These are phyloP conservation scores for Cryptococcus sp. DNA, from an alignment of 1,284 basidiomycete species.

Conservation along the genomic window DNA sequence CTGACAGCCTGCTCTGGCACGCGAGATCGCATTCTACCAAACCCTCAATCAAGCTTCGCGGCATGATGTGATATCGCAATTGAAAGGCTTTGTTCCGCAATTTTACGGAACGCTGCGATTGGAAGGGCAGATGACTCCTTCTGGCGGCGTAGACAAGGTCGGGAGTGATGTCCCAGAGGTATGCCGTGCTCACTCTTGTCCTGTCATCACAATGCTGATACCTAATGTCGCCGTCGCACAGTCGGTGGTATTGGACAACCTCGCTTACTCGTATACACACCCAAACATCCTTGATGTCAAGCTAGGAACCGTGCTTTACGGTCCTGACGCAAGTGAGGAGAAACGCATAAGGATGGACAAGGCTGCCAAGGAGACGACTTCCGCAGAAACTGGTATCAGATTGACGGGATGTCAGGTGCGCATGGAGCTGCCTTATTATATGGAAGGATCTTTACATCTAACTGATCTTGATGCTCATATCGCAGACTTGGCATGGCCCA, in stretches of 20 bases:
- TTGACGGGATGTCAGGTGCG: constrained; percentile 87
- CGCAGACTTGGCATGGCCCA: constrained; percentile 72
- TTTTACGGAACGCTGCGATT: constrained; percentile 75
- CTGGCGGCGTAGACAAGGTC: constrained; percentile 17
- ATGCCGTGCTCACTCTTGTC: constrained; percentile 16
- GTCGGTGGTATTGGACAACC: constrained; percentile 82
- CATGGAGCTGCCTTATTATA: background rate
- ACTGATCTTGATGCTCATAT: constrained; percentile 3
- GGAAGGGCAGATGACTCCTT: constrained; percentile 60
- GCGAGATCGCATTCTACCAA: constrained; percentile 82
- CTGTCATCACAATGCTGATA: background rate
- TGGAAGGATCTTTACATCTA: background rate
- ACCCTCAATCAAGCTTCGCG: constrained; percentile 54
- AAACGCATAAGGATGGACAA: constrained; percentile 78
- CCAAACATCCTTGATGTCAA: constrained; percentile 91
- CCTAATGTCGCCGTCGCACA: constrained; percentile 51
- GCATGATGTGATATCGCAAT: constrained; percentile 23
- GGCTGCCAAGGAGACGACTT: constrained; percentile 71
- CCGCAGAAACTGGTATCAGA: constrained; percentile 70
- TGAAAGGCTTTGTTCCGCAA: constrained; percentile 63
- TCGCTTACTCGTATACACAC: constrained; percentile 68
- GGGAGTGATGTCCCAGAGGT: constrained; percentile 31
- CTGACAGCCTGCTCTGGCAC: constrained; percentile 61
- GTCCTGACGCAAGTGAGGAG: constrained; percentile 62
- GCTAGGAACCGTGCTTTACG: constrained; percentile 79